Percentiles rank a stretch among this genome's conserved stretches.
Evolutionary conservation across 1,139 yeast genomes (phyloP).

Genomic region (Debaryomyces sp.): DNA sequence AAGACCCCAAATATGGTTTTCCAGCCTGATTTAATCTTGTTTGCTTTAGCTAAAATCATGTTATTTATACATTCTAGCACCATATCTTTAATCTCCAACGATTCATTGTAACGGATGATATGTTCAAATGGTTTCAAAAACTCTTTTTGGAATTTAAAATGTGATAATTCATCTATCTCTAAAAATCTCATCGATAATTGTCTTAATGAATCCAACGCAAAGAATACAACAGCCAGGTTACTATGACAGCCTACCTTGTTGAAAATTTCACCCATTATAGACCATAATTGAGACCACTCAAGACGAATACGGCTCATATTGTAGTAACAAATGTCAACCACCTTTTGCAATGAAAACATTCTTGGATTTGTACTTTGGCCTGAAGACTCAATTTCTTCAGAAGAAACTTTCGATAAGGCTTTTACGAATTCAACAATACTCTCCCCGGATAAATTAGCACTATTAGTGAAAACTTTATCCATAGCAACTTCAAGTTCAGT

Average conservation of each 20-base stretch:
- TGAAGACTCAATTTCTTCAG: conserved; percentile 90
- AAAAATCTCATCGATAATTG: conserved; percentile 91
- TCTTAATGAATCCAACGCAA: conserved; percentile 91
- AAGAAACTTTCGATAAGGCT: conserved; percentile 83
- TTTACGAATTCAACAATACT: conserved; percentile 86
- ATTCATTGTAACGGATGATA: conserved; percentile 67
- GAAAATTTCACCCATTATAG: conserved; percentile 88
- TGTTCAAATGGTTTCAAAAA: conserved; percentile 90
- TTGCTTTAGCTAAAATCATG: conserved; percentile 78
- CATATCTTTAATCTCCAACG: conserved; percentile 81
- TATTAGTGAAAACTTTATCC: conserved; percentile 85
- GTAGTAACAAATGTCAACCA: conserved; percentile 96
- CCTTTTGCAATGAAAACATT: conserved; percentile 88
- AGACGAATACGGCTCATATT: conserved; percentile 95
- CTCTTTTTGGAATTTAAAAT: conserved; percentile 94
- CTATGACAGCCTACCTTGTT: conserved; percentile 81
- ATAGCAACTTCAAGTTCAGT: conserved; percentile 83
- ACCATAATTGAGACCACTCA: conserved; percentile 97
- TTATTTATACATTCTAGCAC: conserved; percentile 87
- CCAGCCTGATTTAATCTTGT: conserved; percentile 91
- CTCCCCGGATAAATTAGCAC: conserved; percentile 76
- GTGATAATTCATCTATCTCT: conserved; percentile 90
- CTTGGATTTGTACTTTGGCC: conserved; percentile 83
- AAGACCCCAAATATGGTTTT: conserved; percentile 81
- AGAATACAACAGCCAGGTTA: conserved; percentile 76